Conservation (phyloP, 1,284 basidiomycete genomes). For the Microbotryum silenes-acaulis region DNA sequence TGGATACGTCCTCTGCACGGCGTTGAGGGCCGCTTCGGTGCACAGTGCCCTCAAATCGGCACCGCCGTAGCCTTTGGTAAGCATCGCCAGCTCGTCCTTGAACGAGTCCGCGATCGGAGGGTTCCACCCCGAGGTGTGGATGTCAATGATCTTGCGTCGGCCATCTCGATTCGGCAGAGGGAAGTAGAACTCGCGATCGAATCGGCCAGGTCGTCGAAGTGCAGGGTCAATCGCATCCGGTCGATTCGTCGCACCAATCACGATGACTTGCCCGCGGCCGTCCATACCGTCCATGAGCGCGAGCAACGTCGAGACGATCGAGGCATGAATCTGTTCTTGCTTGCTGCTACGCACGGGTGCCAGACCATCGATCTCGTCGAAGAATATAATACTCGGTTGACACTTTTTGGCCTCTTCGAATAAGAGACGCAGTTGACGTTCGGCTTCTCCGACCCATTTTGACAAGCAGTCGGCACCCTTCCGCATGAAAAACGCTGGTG, state of each 20-base stretch:
- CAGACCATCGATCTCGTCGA: slow-evolving; percentile 97
- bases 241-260: slow-evolving; percentile 95
- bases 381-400: slow-evolving; percentile 94
- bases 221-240: slow-evolving; percentile 97
- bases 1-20: slow-evolving; percentile 90
- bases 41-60: slow-evolving; percentile 90
- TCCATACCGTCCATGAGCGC: slow-evolving; percentile 99
- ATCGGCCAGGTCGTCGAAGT: slow-evolving; percentile 83
- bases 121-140: slow-evolving; percentile 87
- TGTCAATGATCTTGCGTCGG: slow-evolving; percentile 76
- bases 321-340: slow-evolving; percentile 98
- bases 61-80: slow-evolving; percentile 97
- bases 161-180: slow-evolving; percentile 79
- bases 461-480: slow-evolving; percentile 97
- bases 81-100: slow-evolving; percentile 64
- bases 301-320: slow-evolving; percentile 89
- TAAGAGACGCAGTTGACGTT: slow-evolving; percentile 85
- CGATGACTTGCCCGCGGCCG: slow-evolving; percentile 86
- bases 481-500: slow-evolving; percentile 93
- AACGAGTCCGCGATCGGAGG: slow-evolving; percentile 65
- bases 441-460: slow-evolving; percentile 99
- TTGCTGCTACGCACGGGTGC: slow-evolving; percentile 96
- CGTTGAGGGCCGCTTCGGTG: slow-evolving; percentile 93
- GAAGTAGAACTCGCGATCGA: slow-evolving; percentile 98
- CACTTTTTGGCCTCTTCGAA: slow-evolving; percentile 92